A percentile compares a stretch with the other conserved stretches of the same genome.
Evolutionary conservation across 176 grass and related monocot species (phyloP).

Genomic region (Dactylis glomerata): DNA sequence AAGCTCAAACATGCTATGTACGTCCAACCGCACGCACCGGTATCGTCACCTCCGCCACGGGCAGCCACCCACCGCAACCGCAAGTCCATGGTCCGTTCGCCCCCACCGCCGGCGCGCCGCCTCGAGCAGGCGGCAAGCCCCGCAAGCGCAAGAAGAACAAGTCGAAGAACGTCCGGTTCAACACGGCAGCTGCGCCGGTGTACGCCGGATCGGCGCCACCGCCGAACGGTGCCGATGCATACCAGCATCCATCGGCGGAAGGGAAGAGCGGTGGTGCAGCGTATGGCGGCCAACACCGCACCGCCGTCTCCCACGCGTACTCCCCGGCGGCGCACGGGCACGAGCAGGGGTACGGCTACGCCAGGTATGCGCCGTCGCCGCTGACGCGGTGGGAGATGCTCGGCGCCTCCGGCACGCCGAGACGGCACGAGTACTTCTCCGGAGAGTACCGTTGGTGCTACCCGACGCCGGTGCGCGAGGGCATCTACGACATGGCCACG

Average conservation of each 20-base stretch:
- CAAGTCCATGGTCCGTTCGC: background rate
- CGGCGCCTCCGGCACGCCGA: conserved; percentile 7
- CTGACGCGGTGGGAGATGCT: conserved; percentile 54
- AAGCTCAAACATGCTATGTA: conserved; percentile 27
- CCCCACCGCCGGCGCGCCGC: background rate
- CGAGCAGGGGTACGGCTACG: conserved; percentile 27
- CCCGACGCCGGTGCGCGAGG: conserved; percentile 79
- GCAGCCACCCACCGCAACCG: background rate
- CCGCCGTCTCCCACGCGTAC: background rate
- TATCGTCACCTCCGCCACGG: background rate
- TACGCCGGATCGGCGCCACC: background rate
- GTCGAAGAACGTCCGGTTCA: conserved; percentile 7
- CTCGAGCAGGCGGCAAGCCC: background rate
- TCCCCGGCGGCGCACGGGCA: background rate
- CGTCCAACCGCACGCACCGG: background rate
- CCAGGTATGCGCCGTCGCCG: conserved; percentile 57
- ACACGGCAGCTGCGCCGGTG: background rate
- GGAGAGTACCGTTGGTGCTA: conserved; percentile 77
- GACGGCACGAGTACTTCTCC: conserved; percentile 71
- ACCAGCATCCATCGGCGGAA: conserved; percentile 1
- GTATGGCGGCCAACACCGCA: background rate
- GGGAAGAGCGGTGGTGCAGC: background rate
- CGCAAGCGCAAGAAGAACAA: conserved; percentile 21
- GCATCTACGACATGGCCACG: conserved; percentile 78
- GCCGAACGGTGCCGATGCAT: background rate